These are phyloP conservation scores for Ganoderma resinaceum DNA, from an alignment of 1,284 basidiomycete genomes.

Conservation along the genomic window DNA sequence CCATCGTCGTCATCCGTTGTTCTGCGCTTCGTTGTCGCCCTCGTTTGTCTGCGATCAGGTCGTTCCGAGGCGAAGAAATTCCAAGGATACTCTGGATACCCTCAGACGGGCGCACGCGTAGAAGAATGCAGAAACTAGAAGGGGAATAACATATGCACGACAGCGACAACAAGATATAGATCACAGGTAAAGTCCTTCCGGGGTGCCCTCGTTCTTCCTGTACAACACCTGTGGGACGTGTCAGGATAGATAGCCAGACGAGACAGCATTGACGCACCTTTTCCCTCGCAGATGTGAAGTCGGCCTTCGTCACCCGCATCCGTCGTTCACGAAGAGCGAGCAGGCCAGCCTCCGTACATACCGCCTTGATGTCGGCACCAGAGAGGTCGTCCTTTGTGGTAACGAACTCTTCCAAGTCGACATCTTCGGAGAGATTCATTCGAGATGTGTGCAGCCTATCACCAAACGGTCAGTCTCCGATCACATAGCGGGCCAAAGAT, in stretches of 20 bases:
- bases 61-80: background rate
- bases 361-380: constrained; percentile 98
- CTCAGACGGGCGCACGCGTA: background rate
- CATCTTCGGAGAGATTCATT: constrained; percentile 93
- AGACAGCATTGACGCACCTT: constrained; percentile 61
- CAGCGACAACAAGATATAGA: constrained; percentile 29
- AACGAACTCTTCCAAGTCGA: constrained; percentile 96
- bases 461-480: background rate
- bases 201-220: constrained; percentile 93
- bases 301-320: constrained; percentile 95
- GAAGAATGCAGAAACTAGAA: constrained; percentile 15
- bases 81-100: background rate
- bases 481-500: background rate
- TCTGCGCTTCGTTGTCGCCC: background rate
- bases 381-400: constrained; percentile 97
- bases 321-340: constrained; percentile 93
- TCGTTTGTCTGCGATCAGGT: background rate
- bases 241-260: constrained; percentile 17
- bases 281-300: constrained; percentile 88
- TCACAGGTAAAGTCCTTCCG: constrained; percentile 83
- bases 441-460: constrained; percentile 90
- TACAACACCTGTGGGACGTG: constrained; percentile 71
- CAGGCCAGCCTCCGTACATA: constrained; percentile 96
- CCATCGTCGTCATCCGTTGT: background rate
- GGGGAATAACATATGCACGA: constrained; percentile 27